Base-by-base conservation (phyloP, 1,284 basidiomycete genomes). In the Peniophora sp. region DNA sequence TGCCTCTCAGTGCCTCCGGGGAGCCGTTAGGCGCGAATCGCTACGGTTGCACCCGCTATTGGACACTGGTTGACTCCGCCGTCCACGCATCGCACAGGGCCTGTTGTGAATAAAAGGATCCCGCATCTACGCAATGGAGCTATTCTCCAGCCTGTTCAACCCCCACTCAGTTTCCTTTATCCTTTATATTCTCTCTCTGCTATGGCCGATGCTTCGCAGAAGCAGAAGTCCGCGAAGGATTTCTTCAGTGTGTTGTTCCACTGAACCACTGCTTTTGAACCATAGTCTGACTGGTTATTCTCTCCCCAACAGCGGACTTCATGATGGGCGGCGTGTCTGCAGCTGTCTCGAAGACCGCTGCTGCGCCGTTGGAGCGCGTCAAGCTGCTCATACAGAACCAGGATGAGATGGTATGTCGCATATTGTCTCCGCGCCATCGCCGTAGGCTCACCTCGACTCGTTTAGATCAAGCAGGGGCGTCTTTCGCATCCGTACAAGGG, bases 301-400 rank as follows among this genome's bases (percentile, higher is more conserved):
- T 54, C 19, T 49, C 50, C 55, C 23, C 64, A 92, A 6, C 12
- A 32, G 89, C 82, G 64, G 90, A 92, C 69, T 92, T 92, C 81
- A 68, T 92, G 72, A 92, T 92, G 89, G 89, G 89, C 70, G 89
- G 89, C 85, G 87, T 92, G 61, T 91, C 89, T 62, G 89, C 89
- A 65, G 94, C 94, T 61, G 92, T 97, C 70, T 89, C 95, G 53
- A 98, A 98, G 83, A 97, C 95, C 58, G 90, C 88, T 61, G 95
- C 95, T 63, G 95, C 95, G 57, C 95, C 95, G 75, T 97, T 98
- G 66, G 95, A 98, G 83, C 93, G 95, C 70, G 95, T 98, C 75
- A 98, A 93, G 85, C 84, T 97, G 66, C 78, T 97, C 68, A 89
- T 97, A 61, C 94, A 97, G 76, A 97, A 97, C 78, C 94, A 97